Conservation (phyloP, 2,329 filamentous ascomycete species). For the Colletotrichum noveboracense region DNA sequence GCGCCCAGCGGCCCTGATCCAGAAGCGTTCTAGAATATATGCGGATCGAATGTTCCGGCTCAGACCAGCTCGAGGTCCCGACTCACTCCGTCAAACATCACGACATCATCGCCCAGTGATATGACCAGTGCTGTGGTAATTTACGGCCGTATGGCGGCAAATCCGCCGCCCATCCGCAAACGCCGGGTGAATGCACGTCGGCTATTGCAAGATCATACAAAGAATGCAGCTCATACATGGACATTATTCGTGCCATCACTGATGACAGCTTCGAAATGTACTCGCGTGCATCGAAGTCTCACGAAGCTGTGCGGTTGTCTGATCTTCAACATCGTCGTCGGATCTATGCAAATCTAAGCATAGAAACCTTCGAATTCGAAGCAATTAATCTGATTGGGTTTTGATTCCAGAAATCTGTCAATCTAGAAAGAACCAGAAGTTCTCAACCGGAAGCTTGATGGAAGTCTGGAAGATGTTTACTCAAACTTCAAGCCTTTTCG, state of each 20-base stretch:
- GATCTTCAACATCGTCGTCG: not conserved
- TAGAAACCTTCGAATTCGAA: not conserved
- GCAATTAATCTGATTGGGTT: not conserved
- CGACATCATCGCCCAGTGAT: not conserved
- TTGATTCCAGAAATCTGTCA: not conserved
- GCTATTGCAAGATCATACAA: not conserved
- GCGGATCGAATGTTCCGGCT: not conserved
- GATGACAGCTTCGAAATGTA: not conserved
- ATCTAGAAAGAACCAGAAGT: not conserved
- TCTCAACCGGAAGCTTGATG: not conserved
- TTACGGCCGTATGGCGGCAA: not conserved
- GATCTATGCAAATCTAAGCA: not conserved
- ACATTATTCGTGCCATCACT: not conserved
- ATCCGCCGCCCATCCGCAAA: not conserved
- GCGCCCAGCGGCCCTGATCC: not conserved
- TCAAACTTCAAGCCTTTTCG: not conserved
- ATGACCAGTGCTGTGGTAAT: not conserved
- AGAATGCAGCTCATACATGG: not conserved
- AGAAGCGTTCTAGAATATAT: constrained; percentile 3
- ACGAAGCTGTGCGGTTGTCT: not conserved
- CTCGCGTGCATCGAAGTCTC: not conserved
- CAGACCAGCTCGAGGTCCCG: not conserved
- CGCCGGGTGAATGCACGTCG: not conserved
- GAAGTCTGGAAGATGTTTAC: not conserved
- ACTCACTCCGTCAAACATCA: not conserved